These are phyloP conservation scores for Didymellaceae sp. DNA, from an alignment of 2,329 filamentous ascomycete species.

Conservation along the genomic window DNA sequence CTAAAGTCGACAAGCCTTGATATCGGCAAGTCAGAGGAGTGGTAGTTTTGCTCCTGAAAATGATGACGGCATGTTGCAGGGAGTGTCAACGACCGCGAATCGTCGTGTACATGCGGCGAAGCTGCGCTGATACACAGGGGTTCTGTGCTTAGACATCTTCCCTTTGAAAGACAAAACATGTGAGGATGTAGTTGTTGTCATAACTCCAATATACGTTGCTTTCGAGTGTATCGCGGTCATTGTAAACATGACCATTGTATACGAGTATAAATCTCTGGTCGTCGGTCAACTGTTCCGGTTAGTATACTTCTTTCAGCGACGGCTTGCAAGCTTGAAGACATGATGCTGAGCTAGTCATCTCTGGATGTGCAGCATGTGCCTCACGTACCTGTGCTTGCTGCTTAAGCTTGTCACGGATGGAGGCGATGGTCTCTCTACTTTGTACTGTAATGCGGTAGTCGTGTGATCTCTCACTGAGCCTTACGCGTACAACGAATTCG, in stretches of 20 bases:
- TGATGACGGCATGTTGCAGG: too few relatives aligned
- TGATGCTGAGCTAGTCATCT: too few relatives aligned
- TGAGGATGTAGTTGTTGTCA: constrained; percentile 66
- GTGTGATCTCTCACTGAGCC: constrained; percentile 1
- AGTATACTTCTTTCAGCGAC: constrained; percentile 3
- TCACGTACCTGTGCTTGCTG: constrained; percentile 11
- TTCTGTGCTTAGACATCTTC: background rate
- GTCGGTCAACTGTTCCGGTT: constrained; percentile 56
- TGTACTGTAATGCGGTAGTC: constrained; percentile 1
- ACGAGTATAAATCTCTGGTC: constrained; percentile 71
- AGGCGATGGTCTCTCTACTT: constrained; percentile 4
- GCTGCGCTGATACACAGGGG: too few relatives aligned
- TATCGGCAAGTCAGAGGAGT: too few relatives aligned
- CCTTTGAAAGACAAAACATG: constrained; percentile 2
- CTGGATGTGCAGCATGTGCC: background rate
- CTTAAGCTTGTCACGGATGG: constrained; percentile 13
- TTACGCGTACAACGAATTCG: constrained; percentile 10
- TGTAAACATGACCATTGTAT: constrained; percentile 82
- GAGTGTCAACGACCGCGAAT: too few relatives aligned
- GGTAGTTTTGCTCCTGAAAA: too few relatives aligned
- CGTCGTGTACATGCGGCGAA: too few relatives aligned
- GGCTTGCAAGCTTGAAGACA: background rate
- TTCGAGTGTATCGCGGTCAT: constrained; percentile 68
- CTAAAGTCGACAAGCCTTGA: background rate
- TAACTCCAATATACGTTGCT: constrained; percentile 74